phyloP scores from a whole-genome alignment of 352 stramenopile genomes.

The Globisporangium uncinulatum region DNA sequence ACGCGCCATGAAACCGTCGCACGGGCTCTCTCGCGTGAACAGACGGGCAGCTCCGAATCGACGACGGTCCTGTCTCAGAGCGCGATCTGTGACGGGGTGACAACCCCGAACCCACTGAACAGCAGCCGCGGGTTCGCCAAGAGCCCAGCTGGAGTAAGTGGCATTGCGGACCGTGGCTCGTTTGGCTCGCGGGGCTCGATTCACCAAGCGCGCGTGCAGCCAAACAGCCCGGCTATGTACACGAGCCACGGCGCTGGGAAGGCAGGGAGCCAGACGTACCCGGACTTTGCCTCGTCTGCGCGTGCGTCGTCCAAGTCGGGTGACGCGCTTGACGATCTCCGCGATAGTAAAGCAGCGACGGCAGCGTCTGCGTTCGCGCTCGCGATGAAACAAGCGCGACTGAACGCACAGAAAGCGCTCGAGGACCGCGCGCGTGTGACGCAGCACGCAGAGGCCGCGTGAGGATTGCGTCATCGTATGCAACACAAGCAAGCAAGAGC shows the following conservation, averaged over 20 bases:
- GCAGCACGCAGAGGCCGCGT: neutral
- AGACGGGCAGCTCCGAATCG: conserved; percentile 11
- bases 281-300: neutral
- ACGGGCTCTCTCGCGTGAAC: conserved; percentile 5
- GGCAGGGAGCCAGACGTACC: neutral
- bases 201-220: conserved; percentile 10
- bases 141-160: neutral
- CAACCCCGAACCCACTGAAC: neutral
- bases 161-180: conserved; percentile 3
- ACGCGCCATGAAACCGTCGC: conserved; percentile 28
- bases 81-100: neutral
- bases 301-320: neutral
- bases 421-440: conserved; percentile 28
- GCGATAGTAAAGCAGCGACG: conserved; percentile 15
- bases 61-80: conserved; percentile 6
- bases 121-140: neutral
- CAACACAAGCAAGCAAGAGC: too few relatives aligned
- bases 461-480: neutral
- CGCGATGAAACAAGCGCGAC: conserved; percentile 70
- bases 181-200: conserved; percentile 3
- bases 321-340: neutral
- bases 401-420: conserved; percentile 63
- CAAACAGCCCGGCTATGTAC: conserved; percentile 6
- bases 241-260: neutral
- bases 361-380: conserved; percentile 66